phyloP scores from a whole-genome alignment of 495 filamentous ascomycete species.

The Penicillium chermesinum region DNA sequence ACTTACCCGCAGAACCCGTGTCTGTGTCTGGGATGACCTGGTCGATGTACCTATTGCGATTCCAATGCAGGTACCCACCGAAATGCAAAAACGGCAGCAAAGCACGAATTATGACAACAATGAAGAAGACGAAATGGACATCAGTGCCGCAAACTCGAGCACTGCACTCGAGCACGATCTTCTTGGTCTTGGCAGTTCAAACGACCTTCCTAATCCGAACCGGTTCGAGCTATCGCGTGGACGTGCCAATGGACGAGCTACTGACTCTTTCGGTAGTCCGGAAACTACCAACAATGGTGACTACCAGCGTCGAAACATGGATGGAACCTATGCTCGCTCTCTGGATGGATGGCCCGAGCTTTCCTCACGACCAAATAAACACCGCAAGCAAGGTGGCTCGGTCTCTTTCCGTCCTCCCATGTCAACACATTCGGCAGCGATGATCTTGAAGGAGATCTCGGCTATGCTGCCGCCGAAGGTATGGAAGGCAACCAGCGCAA shows the following conservation, averaged over 20 bases:
- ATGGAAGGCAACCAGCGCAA: conserved; percentile 84
- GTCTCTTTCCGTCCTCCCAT: conserved; percentile 29
- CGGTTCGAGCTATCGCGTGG: conserved; percentile 74
- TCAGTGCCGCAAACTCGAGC: conserved; percentile 65
- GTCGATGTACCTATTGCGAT: conserved; percentile 94
- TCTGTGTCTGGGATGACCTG: conserved; percentile 96
- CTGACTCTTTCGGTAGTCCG: conserved; percentile 34
- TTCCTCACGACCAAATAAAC: conserved; percentile 29
- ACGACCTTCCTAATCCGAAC: conserved; percentile 73
- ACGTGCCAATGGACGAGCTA: conserved; percentile 35
- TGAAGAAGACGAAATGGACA: conserved; percentile 86
- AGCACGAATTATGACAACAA: conserved; percentile 38
- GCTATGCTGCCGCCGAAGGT: conserved; percentile 89
- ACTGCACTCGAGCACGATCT: conserved; percentile 62
- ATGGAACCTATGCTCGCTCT: conserved; percentile 26
- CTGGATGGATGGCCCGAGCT: conserved; percentile 39
- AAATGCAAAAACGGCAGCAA: conserved; percentile 61
- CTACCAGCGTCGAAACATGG: conserved; percentile 24
- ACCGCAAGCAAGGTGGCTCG: conserved; percentile 40
- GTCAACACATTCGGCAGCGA: conserved; percentile 55
- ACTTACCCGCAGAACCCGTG: conserved; percentile 79
- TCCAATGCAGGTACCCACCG: conserved; percentile 71
- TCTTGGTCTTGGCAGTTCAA: conserved; percentile 59
- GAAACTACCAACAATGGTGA: conserved; percentile 32
- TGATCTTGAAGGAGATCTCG: conserved; percentile 85